Evolutionary conservation across 2,329 filamentous ascomycete species (phyloP), one percentile per base, ranked within the genome.

Genomic region (Dothideomycetes sp.): DNA sequence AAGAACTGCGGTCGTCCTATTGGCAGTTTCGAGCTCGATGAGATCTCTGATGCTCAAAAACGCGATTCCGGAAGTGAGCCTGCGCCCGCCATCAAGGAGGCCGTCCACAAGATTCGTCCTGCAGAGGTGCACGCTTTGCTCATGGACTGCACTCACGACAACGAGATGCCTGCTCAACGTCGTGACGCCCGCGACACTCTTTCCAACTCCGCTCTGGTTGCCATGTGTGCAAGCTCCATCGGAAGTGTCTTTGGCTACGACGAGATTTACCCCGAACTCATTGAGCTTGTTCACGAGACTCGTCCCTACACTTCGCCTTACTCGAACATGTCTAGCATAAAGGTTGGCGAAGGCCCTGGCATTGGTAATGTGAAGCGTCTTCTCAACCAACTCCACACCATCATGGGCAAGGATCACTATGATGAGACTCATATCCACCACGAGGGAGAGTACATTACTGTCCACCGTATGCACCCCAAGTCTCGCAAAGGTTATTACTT

Each of bases 121-220:
- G 84, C 79, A 3, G 85, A 88, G 4, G 82, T 96, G 0, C 88
- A 94, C 50, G 91, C 89, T 1, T 68, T 98, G 1, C 95, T 98
- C 63, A 96, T 96, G 87, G 93, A 98, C 59, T 98, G 93, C 62
- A 98, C 93, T 0, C 91, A 98, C 60, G 91, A 98, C 64, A 98
- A 98, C 53, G 89, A 98, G 64, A 83, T 86, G 2, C 91, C 91
- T 1, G 85, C 89, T 1, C 89, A 98, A 62, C 95, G 95, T 63
- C 76, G 93, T 28, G 88, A 95, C 59, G 88, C 88, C 37, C 78
- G 87, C 45, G 93, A 98, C 58, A 96, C 91, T 0, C 71, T 98
- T 8, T 84, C 93, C 6, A 96, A 93, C 55, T 88, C 89, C 35
- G 91, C 91, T 4, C 71, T 98, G 4, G 89, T 96, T 25, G 83